Base-by-base conservation (phyloP, 2,329 filamentous ascomycete genomes). In the Neocatenulostroma microsporum region DNA sequence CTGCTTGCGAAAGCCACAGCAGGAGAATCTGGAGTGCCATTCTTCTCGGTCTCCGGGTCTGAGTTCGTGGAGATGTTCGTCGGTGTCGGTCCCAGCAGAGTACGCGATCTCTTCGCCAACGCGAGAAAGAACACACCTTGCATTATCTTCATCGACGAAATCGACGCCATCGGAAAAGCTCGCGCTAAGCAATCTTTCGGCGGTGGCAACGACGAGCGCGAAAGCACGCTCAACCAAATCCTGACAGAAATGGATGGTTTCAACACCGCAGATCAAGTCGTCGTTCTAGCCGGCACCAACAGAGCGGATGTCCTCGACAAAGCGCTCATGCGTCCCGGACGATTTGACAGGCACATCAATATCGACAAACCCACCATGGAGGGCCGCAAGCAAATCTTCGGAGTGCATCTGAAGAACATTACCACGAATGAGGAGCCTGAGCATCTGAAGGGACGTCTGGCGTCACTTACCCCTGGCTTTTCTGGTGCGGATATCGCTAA, bases 31-130 rank as follows among this genome's bases (percentile, higher is more conserved):
- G 82, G 84, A 28, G 91, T 98, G 21, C 91, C 91, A 1, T 98
- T 98, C 73, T 98, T 88, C 74, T 94, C 85, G 55, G 91, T 98
- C 53, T 95, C 87, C 62, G 91, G 91, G 58, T 98, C 91, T 32
- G 91, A 98, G 61, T 98, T 98, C 58, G 89, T 98, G 21, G 91
- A 98, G 67, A 98, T 98, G 89, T 98, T 98, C 59, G 91, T 98
- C 34, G 91, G 91, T 76, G 91, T 98, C 42, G 91, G 91, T 63
- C 85, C 91, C 14, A 96, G 89, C 20, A 78, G 91, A 63, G 91
- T 98, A 34, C 80, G 91, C 53, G 91, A 98, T 62, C 69, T 98
- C 35, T 98, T 98, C 56, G 80, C 86, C 39, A 94, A 85, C 51
- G 91, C 91, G 13, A 79, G 91, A 40, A 96, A 96, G 71, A 94